phyloP scores from a whole-genome alignment of 805 yeast species.

The Sungouiella thailandica region DNA sequence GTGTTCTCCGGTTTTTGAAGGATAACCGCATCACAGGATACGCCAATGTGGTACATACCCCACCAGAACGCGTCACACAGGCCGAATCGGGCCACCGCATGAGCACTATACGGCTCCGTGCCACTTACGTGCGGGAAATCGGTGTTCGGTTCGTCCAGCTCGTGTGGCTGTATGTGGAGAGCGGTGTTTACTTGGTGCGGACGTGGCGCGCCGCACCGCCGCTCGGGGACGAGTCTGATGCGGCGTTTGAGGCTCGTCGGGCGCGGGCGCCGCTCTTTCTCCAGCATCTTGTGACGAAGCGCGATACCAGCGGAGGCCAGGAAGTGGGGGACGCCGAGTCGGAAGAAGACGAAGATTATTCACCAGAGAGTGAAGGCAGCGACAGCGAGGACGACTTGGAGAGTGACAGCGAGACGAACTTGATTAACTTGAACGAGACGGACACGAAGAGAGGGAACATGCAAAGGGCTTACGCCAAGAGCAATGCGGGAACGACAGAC shows the following conservation, averaged over 20 bases:
- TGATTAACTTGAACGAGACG: too few relatives aligned
- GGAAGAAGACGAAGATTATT: conserved; percentile 1
- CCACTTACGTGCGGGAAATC: conserved; percentile 17
- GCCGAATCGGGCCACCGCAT: conserved; percentile 1
- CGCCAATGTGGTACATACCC: conserved; percentile 25
- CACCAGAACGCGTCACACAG: conserved; percentile 23
- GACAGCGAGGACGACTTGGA: conserved; percentile 5
- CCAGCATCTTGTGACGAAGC: conserved; percentile 7
- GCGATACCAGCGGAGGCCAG: too few relatives aligned
- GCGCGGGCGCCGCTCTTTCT: conserved; percentile 24
- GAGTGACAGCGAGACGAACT: conserved; percentile 1
- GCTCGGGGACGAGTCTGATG: conserved; percentile 2
- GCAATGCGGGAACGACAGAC: background rate
- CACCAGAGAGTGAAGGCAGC: conserved; percentile 9
- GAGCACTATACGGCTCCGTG: conserved; percentile 20
- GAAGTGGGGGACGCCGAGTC: too few relatives aligned
- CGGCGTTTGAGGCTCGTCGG: conserved; percentile 2
- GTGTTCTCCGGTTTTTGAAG: conserved; percentile 7
- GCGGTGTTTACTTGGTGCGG: conserved; percentile 6
- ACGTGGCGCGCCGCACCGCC: background rate
- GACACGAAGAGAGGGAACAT: conserved; percentile 4
- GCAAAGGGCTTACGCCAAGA: background rate
- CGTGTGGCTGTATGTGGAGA: conserved; percentile 14
- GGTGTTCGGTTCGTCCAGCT: conserved; percentile 18
- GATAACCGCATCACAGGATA: conserved; percentile 20